Evolutionary conservation across 768 basidiomycete genomes (phyloP), one percentile per base, ranked within the genome.

Genomic region (Dentipellis fragilis): DNA sequence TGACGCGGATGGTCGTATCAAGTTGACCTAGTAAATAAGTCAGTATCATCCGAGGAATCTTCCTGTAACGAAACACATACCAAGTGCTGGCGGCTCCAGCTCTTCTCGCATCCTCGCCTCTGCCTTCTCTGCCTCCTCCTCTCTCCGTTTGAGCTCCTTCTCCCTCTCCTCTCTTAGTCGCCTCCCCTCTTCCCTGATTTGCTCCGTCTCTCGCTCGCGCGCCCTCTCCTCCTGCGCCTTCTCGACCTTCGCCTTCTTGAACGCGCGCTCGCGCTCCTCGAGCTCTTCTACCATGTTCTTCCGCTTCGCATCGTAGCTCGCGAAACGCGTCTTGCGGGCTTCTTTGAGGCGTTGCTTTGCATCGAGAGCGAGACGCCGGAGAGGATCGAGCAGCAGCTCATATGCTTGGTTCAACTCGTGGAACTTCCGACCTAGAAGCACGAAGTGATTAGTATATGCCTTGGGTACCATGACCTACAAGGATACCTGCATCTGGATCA

Each of bases 361-460:
- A 64, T 93, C 88, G 54, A 93, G 73, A 0, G 87, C 89, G 42
- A 90, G 74, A 17, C 87, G 81, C 38, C 85, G 81, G 35, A 88
- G 69, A 4, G 89, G 89, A 62, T 92, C 90, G 55, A 91, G 83
- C 6, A 93, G 73, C 1, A 90, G 74, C 66, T 90, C 84, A 62
- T 89, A 87, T 0, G 89, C 87, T 57, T 82, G 81, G 54, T 85
- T 91, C 50, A 93, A 79, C 55, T 87, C 87, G 65, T 93, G 89
- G 64, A 93, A 92, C 65, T 89, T 87, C 55, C 83, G 78, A 12
- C 55, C 60, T 61, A 17, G 21, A 23, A 52, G 22, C 23, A 22
- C 38, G 19, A 45, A 52, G 3, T 2, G 86, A 86, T 81, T 40
- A n/a, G 47, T 19, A 56, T 16, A 5, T 34, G 35, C 10, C 6